Evolutionary conservation across 75 land plant genomes (phyloP), one percentile per base, ranked within the genome.

Genomic region (Adiantum capillusveneris): DNA sequence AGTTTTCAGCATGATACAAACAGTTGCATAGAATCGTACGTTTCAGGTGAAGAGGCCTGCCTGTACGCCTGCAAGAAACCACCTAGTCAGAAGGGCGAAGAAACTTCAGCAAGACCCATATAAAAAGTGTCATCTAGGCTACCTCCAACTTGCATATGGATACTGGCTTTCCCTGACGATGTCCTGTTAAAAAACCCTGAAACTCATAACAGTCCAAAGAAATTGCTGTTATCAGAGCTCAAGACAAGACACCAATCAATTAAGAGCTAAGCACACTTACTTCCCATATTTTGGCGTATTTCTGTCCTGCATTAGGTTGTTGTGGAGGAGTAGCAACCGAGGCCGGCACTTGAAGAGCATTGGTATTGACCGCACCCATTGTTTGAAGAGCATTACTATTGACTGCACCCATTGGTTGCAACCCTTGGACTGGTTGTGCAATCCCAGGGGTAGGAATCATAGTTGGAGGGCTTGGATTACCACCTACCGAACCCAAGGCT

Each of bases 221-320:
- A 5, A 5, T 3, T 34, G 7, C 37, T 5, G 9, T 34, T 9
- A 5, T 34, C 9, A 5, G 9, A 34, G 7, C 9, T 34, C 37
- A 34, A 5, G 37, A 5, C 7, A 34, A 9, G 7, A 34, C 37
- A 34, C 3, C 37, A 34, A 9, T 34, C 9, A 34, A 34, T 9
- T 5, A 9, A 34, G 9, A 1, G 21, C 3, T 1, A 50, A 59
- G 25, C 22, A 51, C 11, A 54, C 11, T 60, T 76, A 89, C 98
- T 81, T 86, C 96, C 98, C 98, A 94, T 20, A 89, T 79, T 80
- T 80, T 94, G 0, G 88, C 72, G 64, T 89, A 94, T 54, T 89
- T 94, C 7, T 81, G 61, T 59, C 76, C 84, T 42, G 75, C 25
- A 27, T 34, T 29, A 17, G 34, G 31, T 58, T 31, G 75, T 44